Evolutionary conservation across 306 rosid species (phyloP), one percentile per base, ranked within the genome.

Genomic region (Gastrolobium villosum): DNA sequence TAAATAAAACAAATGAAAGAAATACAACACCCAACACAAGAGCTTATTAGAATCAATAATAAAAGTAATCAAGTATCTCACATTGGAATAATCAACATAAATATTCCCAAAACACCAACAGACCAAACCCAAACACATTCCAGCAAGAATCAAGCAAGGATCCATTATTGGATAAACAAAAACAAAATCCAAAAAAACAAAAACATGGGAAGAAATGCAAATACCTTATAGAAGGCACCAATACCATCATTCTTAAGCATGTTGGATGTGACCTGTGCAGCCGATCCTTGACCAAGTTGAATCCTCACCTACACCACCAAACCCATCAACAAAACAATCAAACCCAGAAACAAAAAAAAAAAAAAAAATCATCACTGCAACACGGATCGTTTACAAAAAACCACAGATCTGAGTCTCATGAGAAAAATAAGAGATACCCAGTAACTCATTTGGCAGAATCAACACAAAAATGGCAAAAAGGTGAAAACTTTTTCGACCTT

Each of bases 261-360:
- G 71, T 2, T 90, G 43, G 65, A 69, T 61, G 99, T 87, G 53
- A 95, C 93, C 54, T 83, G 85, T 7, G 5, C 92, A 15, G 96
- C 99, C 5, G 98, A 89, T 78, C 99, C 99, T 84, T 93, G 99
- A 64, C 99, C 99, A 84, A 95, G 65, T 84, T 95, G 99, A 88
- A 93, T 96, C 84, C 99, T 91, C 88, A 96, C 99, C 99, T 96
- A 73, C 66, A 71, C 32, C 39, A 71, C 43, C 44, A 81, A 82
- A 67, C 40, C 77, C 75, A 72, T 44, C 4, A 70, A 43, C 4
- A 70, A 43, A 76, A 13, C 4, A 49, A 69, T 45, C 39, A 55
- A 36, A 36, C 10, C 45, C 56, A 28, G 30, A 11, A 20, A 52
- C 53, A 35, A 5, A 54, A 55, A 65, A 67, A n/a, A n/a, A n/a